phyloP scores from a whole-genome alignment of 225 moss, liverwort and hornwort species.

The Physcomitrellopsis africana region DNA sequence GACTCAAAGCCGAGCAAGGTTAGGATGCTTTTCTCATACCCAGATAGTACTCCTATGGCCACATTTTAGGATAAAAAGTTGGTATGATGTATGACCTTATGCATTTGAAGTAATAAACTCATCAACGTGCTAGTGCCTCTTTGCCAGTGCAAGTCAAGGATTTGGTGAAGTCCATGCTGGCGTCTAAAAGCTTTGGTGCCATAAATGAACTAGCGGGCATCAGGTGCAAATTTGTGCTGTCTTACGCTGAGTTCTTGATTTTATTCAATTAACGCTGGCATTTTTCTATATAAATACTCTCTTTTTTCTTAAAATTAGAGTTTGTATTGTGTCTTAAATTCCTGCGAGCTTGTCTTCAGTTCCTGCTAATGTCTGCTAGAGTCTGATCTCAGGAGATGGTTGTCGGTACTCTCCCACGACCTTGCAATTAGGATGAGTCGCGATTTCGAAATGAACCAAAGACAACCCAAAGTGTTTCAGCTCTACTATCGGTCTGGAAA shows the following conservation, averaged over 20 bases:
- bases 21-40: constrained; percentile 3
- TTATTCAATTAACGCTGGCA: not conserved
- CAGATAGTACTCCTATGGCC: not conserved
- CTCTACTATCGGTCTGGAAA: constrained; percentile 86
- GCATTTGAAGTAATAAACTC: constrained; percentile 9
- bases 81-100: not conserved
- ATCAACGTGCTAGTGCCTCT: constrained; percentile 24
- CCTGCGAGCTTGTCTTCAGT: not conserved
- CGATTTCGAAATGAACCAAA: constrained; percentile 82
- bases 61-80: constrained; percentile 8
- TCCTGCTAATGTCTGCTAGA: constrained; percentile 17
- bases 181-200: constrained; percentile 85
- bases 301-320: not conserved
- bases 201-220: constrained; percentile 67
- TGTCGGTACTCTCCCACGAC: constrained; percentile 74
- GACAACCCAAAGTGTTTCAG: constrained; percentile 86
- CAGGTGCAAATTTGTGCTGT: constrained; percentile 46
- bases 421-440: constrained; percentile 85
- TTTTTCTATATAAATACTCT: not conserved
- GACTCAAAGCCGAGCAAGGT: constrained; percentile 95
- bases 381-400: constrained; percentile 65
- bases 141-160: constrained; percentile 90
- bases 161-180: constrained; percentile 96
- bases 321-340: not conserved
- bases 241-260: not conserved